Conservation (phyloP, 805 yeast species). For the Nadsonia fulvescens region DNA sequence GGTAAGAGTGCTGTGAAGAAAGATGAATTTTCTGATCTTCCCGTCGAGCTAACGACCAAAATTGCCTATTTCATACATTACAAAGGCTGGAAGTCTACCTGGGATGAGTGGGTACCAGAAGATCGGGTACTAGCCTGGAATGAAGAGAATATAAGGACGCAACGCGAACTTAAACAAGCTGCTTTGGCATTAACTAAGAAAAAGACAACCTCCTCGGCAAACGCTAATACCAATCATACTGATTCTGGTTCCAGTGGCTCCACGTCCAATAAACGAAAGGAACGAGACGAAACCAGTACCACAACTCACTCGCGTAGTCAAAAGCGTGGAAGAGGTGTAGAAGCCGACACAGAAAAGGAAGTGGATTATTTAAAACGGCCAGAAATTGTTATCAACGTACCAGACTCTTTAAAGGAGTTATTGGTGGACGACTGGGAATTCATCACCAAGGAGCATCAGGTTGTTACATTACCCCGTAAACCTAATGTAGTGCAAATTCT, state of each 20-base stretch:
- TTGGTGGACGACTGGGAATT: slow-evolving; percentile 90
- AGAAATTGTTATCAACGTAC: slow-evolving; percentile 41
- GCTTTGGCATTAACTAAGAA: slow-evolving; percentile 20
- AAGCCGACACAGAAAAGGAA: slow-evolving; percentile 19
- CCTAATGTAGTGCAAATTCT: slow-evolving; percentile 38
- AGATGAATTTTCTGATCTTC: slow-evolving; percentile 16
- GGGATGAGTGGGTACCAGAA: slow-evolving; percentile 90
- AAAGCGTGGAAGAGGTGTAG: slow-evolving; percentile 13
- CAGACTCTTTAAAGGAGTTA: slow-evolving; percentile 46
- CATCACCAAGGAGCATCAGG: slow-evolving; percentile 61
- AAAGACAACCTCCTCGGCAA: slow-evolving; percentile 6
- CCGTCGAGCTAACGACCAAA: slow-evolving; percentile 21
- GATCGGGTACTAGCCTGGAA: slow-evolving; percentile 51
- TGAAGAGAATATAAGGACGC: slow-evolving; percentile 47
- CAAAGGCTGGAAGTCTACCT: slow-evolving; percentile 85
- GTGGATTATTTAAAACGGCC: slow-evolving; percentile 20
- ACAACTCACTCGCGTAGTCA: slow-evolving; percentile 3
- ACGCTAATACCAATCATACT: slow-evolving; percentile 9
- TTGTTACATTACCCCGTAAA: slow-evolving; percentile 46
- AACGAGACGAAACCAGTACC: slow-evolving; percentile 3
- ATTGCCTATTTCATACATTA: slow-evolving; percentile 60
- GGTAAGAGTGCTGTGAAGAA: slow-evolving; percentile 8
- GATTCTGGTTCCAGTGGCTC: slow-evolving; percentile 7
- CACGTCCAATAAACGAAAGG: slow-evolving; percentile 2
- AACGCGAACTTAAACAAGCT: slow-evolving; percentile 38